phyloP scores from a whole-genome alignment of 192 early-diverging fungal species.

The Spinellus fusiger region DNA sequence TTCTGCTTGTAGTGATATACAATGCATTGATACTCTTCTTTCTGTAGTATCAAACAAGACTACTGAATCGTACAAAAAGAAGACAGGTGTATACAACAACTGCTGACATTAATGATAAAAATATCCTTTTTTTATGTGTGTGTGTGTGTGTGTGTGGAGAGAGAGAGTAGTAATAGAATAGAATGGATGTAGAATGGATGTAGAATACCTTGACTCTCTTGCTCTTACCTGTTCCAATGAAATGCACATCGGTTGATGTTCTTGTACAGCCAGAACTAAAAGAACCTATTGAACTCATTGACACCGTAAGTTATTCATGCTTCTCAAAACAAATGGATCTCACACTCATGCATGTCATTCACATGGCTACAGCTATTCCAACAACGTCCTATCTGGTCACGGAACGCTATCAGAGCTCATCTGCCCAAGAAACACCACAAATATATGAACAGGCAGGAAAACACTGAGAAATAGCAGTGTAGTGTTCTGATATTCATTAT shows the following conservation, averaged over 20 bases:
- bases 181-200: no score
- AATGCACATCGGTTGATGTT: not conserved
- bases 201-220: not conserved
- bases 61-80: no score
- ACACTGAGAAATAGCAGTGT: no score
- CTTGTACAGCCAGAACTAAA: not conserved
- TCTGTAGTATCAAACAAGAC: not conserved
- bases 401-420: conserved; percentile 18
- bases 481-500: not conserved
- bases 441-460: no score
- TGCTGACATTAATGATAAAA: no score
- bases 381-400: conserved; percentile 41
- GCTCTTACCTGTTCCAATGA: not conserved
- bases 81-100: no score
- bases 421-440: conserved; percentile 22
- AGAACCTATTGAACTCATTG: not conserved
- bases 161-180: no score
- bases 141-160: no score
- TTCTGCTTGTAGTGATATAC: not conserved
- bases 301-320: not conserved
- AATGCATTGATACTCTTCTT: not conserved
- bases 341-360: no score
- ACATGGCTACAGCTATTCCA: conserved; percentile 38
- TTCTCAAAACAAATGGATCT: not conserved
- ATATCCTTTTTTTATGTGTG: no score